phyloP scores from a whole-genome alignment of 441 rosid species.

The Manihot esculenta region DNA sequence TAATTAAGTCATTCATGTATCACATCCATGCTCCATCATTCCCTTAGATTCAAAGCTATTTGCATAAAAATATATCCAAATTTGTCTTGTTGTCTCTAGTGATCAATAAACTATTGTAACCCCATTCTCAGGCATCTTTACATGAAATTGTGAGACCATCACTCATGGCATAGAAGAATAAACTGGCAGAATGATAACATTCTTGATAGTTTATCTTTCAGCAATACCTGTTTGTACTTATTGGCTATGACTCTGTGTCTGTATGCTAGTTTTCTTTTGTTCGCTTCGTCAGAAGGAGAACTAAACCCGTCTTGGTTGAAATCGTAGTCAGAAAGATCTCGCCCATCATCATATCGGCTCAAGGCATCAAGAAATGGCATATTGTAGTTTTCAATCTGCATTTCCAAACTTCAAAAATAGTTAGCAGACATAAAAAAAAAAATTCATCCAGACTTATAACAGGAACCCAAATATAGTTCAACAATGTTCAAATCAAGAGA shows the following conservation, averaged over 20 bases:
- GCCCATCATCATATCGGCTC: constrained; percentile 65
- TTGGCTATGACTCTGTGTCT: constrained; percentile 59
- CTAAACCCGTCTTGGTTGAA: constrained; percentile 60
- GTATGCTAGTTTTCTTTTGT: constrained; percentile 73
- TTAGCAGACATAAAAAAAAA: constrained; percentile 1
- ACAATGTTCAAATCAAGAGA: constrained; percentile 11
- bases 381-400: constrained; percentile 81
- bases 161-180: background rate
- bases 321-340: constrained; percentile 65
- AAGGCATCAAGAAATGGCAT: constrained; percentile 72
- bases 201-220: constrained; percentile 12
- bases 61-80: constrained; percentile 1
- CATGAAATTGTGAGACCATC: background rate
- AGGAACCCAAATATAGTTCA: background rate
- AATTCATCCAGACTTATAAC: background rate
- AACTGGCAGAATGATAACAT: background rate
- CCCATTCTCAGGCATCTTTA: background rate
- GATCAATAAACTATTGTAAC: background rate
- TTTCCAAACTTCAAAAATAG: background rate
- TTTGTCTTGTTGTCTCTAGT: background rate
- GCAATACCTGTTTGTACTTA: constrained; percentile 61
- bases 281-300: constrained; percentile 53
- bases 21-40: too few species aligned
- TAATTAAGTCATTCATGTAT: too few species aligned
- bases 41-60: background rate